A percentile compares a stretch with the other conserved stretches of the same genome.
Conservation (phyloP, 345 rosid genomes). For the Eucalyptus brandiana region DNA sequence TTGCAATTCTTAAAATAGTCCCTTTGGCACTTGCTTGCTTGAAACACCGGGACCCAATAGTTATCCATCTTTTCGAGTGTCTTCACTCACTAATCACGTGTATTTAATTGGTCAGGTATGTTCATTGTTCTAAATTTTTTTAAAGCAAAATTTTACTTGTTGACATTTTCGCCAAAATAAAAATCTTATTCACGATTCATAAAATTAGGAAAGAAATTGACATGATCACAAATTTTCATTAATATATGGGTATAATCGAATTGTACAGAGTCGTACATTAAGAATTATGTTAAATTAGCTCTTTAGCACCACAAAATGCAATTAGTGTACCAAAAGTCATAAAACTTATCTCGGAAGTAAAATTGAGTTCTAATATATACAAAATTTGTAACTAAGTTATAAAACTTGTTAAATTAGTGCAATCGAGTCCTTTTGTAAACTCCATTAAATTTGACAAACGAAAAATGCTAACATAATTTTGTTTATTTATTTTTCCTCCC, state of each 20-base stretch:
- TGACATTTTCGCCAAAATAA: neutral
- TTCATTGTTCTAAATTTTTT: neutral
- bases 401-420: no score
- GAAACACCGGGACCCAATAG: neutral
- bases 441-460: rapidly evolving
- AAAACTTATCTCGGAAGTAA: no score
- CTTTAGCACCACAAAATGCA: neutral
- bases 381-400: no score
- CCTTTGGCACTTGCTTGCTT: neutral
- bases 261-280: neutral
- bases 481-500: no score
- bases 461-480: no score
- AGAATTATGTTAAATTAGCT: neutral
- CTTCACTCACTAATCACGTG: neutral
- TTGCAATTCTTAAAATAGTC: neutral
- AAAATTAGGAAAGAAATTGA: neutral
- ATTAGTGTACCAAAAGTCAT: no score
- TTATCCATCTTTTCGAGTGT: neutral
- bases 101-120: neutral
- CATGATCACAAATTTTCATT: neutral
- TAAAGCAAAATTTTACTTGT: neutral
- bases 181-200: neutral
- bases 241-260: neutral
- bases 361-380: no score
- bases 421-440: neutral